Evolutionary conservation across 768 basidiomycete species (phyloP).

Genomic region (Suillus cothurnatus): DNA sequence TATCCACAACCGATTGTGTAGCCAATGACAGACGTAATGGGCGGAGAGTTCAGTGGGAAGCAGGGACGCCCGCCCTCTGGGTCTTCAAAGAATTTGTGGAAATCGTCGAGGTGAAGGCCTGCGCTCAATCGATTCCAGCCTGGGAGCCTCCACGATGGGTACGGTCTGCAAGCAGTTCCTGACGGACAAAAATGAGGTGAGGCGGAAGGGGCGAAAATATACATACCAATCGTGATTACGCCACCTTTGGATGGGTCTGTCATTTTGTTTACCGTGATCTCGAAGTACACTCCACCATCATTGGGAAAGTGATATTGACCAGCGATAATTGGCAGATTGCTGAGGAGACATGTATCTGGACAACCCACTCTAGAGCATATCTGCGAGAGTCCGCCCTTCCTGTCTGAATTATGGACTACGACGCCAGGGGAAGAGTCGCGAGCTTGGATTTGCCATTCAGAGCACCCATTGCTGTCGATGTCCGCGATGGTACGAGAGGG

Average conservation of each 20-base stretch:
- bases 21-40: slow-evolving; percentile 40
- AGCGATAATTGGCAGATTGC: slow-evolving; percentile 59
- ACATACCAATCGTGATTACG: slow-evolving; percentile 58
- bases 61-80: slow-evolving; percentile 56
- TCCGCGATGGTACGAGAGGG: slow-evolving; percentile 54
- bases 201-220: background rate
- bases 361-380: slow-evolving; percentile 47
- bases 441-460: slow-evolving; percentile 54
- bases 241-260: slow-evolving; percentile 35
- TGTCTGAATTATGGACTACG: slow-evolving; percentile 40
- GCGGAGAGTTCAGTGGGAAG: slow-evolving; percentile 41
- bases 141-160: slow-evolving; percentile 65
- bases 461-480: slow-evolving; percentile 48
- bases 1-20: slow-evolving; percentile 68
- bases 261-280: slow-evolving; percentile 58
- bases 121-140: slow-evolving; percentile 73
- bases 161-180: slow-evolving; percentile 69
- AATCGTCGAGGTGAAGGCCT: slow-evolving; percentile 68
- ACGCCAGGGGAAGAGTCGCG: slow-evolving; percentile 47
- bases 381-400: slow-evolving; percentile 33
- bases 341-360: slow-evolving; percentile 55
- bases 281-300: slow-evolving; percentile 64
- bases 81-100: slow-evolving; percentile 75
- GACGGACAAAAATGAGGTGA: slow-evolving; percentile 1
- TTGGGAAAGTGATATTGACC: slow-evolving; percentile 60